Evolutionary conservation across 1,139 yeast genomes (phyloP).

Genomic region (Entelexis sorbosivorans): DNA sequence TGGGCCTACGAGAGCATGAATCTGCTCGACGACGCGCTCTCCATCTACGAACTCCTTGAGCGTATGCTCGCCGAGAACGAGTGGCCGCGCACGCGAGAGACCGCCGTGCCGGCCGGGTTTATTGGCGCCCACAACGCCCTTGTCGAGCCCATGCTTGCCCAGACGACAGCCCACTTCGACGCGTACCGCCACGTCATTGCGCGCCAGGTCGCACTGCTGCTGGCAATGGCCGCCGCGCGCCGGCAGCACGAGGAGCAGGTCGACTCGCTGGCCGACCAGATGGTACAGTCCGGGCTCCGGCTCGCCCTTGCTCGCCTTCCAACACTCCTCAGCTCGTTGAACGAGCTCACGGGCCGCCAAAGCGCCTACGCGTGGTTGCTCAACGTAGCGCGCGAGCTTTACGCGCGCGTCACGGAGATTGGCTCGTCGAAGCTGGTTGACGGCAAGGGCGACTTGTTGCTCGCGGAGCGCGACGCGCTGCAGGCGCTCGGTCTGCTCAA

Average conservation of each 20-base stretch:
- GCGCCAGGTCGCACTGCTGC: constrained; percentile 33
- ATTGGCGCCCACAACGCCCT: constrained; percentile 25
- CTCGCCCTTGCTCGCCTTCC: constrained; percentile 30
- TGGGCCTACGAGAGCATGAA: constrained; percentile 41
- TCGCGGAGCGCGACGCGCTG: constrained; percentile 31
- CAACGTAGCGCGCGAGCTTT: constrained; percentile 29
- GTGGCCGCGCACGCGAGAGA: constrained; percentile 9
- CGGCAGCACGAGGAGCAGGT: constrained; percentile 17
- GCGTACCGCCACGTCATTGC: constrained; percentile 35
- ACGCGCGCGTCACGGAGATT: constrained; percentile 25
- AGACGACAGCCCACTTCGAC: constrained; percentile 35
- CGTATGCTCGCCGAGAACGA: constrained; percentile 24
- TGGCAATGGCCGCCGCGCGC: constrained; percentile 25
- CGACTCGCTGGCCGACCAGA: constrained; percentile 30
- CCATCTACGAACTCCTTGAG: constrained; percentile 37
- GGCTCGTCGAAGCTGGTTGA: constrained; percentile 29
- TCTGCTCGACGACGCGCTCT: constrained; percentile 48
- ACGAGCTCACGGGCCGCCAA: constrained; percentile 11
- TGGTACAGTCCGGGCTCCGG: constrained; percentile 29
- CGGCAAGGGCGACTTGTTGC: constrained; percentile 33
- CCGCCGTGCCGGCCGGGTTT: constrained; percentile 7
- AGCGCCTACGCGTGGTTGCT: constrained; percentile 18
- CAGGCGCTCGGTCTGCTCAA: constrained; percentile 29
- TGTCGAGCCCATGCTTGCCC: constrained; percentile 31
- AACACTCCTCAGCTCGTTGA: constrained; percentile 37